Evolutionary conservation across 1,284 basidiomycete genomes (phyloP), one percentile per base, ranked within the genome.

Genomic region (Tylopilus sp.): DNA sequence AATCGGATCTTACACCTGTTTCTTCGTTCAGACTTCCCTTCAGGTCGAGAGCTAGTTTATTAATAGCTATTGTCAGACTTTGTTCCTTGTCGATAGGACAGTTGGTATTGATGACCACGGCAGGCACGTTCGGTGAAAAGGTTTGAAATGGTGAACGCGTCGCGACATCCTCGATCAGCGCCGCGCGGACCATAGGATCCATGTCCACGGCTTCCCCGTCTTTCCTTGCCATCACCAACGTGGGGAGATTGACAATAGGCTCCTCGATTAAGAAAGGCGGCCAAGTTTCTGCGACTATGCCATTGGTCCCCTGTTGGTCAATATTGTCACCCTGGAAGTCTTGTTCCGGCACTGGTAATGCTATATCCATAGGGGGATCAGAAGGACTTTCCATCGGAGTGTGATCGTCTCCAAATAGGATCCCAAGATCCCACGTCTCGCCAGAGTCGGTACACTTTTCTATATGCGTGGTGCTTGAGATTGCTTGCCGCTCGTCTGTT

Each of bases 191-290:
- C 51, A 58, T 53, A 6, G n/a, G n/a, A 24, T 15, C 53, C 29
- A 54, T 38, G 38, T 61, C 57, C n/a, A 60, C 29, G 10, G 44
- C 29, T 44, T 2, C 52, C 2, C 53, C 6, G 4, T 56, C 56
- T 44, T 58, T 62, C 8, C 58, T 62, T 29, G 10, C n/a, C 7
- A 38, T 8, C 32, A 58, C 41, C 49, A 63, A 22, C 22, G 61
- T 58, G 6, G 73, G 73, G 29, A 72, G 69, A 24, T 74, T 72
- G 26, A 72, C 57, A 29, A 65, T 54, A 32, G 57, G 67, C 12
- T 52, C 19, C 47, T 3, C 32, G 18, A 19, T 10, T 4, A 33
- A 53, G 6, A 44, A 53, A 52, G 60, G 58, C 7, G 54, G 51
- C 15, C 29, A 53, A 13, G 4, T 18, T 53, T 54, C 60, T 12